Evolutionary conservation across 2,329 filamentous ascomycete species (phyloP).

Genomic region (Aspergillus caelatus): DNA sequence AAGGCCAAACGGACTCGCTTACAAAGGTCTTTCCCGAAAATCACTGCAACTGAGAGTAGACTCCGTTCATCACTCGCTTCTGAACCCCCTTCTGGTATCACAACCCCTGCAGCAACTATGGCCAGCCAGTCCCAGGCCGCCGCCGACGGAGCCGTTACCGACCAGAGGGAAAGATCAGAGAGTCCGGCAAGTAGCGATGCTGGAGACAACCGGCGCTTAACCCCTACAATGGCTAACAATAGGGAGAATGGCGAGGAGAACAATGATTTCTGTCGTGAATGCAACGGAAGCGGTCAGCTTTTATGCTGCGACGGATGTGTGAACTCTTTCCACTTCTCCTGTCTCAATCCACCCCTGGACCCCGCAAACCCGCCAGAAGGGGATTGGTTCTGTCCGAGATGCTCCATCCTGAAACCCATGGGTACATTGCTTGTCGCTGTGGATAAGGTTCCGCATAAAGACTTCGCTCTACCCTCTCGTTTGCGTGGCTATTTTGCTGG

Average conservation of each 20-base stretch:
- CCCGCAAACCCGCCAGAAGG: conserved; percentile 67
- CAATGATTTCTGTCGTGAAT: conserved; percentile 87
- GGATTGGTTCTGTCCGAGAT: conserved; percentile 78
- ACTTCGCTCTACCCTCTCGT: conserved; percentile 71
- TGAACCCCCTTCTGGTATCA: conserved; percentile 12
- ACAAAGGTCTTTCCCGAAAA: conserved; percentile 23
- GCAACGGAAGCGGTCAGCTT: conserved; percentile 79
- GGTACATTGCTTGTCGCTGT: conserved; percentile 65
- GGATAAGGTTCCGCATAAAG: conserved; percentile 69
- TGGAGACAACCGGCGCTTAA: conserved; percentile 27
- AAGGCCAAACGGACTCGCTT: conserved; percentile 31
- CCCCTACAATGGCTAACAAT: conserved; percentile 16
- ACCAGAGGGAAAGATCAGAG: conserved; percentile 19
- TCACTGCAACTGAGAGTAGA: conserved; percentile 27
- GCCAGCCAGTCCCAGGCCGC: background rate
- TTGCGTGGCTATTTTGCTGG: conserved; percentile 78
- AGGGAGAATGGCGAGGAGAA: conserved; percentile 60
- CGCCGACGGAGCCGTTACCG: background rate
- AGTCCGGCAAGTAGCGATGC: conserved; percentile 27
- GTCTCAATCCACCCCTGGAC: conserved; percentile 78
- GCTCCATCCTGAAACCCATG: conserved; percentile 59
- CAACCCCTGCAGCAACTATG: conserved; percentile 14
- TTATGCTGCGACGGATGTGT: conserved; percentile 93
- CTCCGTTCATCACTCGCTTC: conserved; percentile 28
- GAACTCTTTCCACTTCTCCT: conserved; percentile 86